Evolutionary conservation across 1,139 yeast genomes (phyloP).

Genomic region (Taphrina communis): DNA sequence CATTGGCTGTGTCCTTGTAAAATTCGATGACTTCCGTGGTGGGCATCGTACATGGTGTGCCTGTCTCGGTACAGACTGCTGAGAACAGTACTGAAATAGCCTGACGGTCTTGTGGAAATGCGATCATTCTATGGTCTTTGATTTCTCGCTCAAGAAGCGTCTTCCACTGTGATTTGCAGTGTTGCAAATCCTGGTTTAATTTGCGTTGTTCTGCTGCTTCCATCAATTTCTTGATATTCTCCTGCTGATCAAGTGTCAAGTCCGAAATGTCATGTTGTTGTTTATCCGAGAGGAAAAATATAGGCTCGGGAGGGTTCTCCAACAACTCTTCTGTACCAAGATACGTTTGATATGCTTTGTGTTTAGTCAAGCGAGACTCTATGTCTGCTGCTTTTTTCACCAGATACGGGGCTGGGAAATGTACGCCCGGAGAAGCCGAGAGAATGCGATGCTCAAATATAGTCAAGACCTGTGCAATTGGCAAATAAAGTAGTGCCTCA

Average conservation of each 20-base stretch:
- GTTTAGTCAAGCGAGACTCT: conserved; percentile 49
- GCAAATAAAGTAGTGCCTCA: conserved; percentile 39
- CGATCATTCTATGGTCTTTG: conserved; percentile 49
- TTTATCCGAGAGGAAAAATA: conserved; percentile 23
- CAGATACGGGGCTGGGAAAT: conserved; percentile 69
- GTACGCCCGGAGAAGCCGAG: conserved; percentile 78
- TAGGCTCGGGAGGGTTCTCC: conserved; percentile 25
- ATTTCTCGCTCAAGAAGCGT: conserved; percentile 56
- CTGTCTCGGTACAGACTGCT: conserved; percentile 78
- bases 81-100: conserved; percentile 78
- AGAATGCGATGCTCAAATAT: conserved; percentile 52
- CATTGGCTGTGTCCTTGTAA: conserved; percentile 75
- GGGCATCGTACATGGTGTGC: conserved; percentile 94
- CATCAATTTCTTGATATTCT: conserved; percentile 24
- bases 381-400: conserved; percentile 55
- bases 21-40: conserved; percentile 78
- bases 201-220: conserved; percentile 35
- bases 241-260: conserved; percentile 30
- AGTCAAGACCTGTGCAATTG: conserved; percentile 45
- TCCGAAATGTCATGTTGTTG: conserved; percentile 35
- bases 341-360: conserved; percentile 20
- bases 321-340: conserved; percentile 15
- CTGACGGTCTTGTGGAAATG: conserved; percentile 76
- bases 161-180: conserved; percentile 63
- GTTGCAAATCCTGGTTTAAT: conserved; percentile 33